Percentiles rank a stretch among this genome's conserved stretches.
Conservation (phyloP, 2,329 filamentous ascomycete genomes). For the Fusarium burgessii region DNA sequence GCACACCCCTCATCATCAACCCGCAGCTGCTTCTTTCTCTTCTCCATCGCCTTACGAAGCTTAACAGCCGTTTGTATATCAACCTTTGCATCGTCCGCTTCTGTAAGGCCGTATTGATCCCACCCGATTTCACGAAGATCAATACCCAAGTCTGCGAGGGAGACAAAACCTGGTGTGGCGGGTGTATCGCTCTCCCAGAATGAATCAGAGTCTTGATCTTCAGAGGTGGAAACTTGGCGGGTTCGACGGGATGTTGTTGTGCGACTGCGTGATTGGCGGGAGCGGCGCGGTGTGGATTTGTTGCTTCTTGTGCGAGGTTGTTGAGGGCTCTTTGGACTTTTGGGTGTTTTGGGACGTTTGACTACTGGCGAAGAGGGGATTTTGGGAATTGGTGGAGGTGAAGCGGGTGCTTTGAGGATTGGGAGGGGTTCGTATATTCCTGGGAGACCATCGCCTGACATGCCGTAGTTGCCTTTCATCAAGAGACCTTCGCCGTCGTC, state of each 20-base stretch:
- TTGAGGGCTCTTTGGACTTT: slow-evolving; percentile 28
- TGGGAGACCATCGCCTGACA: slow-evolving; percentile 42
- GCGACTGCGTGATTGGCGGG: slow-evolving; percentile 11
- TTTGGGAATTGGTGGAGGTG: slow-evolving; percentile 13
- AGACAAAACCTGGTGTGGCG: slow-evolving; percentile 30
- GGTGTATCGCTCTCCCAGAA: slow-evolving; percentile 35
- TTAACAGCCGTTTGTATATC: slow-evolving; percentile 41
- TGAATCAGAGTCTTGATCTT: slow-evolving; percentile 33
- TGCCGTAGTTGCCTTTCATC: slow-evolving; percentile 46
- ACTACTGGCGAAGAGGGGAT: background rate
- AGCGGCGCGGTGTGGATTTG: slow-evolving; percentile 20
- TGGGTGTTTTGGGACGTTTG: slow-evolving; percentile 19
- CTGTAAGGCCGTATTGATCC: slow-evolving; percentile 40
- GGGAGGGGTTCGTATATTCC: slow-evolving; percentile 45
- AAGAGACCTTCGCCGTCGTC: slow-evolving; percentile 45
- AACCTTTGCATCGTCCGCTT: slow-evolving; percentile 40
- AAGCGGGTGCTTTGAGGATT: slow-evolving; percentile 9
- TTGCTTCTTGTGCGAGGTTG: slow-evolving; percentile 19
- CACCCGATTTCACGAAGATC: slow-evolving; percentile 31
- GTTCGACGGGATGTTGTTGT: slow-evolving; percentile 14
- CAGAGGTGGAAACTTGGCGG: slow-evolving; percentile 13
- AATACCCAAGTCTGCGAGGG: slow-evolving; percentile 30
- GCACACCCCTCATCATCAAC: slow-evolving; percentile 36
- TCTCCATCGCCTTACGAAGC: slow-evolving; percentile 38
- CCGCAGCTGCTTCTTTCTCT: slow-evolving; percentile 9